Evolutionary conservation across 2,329 filamentous ascomycete genomes (phyloP).

Genomic region (Clarireedia sp.): DNA sequence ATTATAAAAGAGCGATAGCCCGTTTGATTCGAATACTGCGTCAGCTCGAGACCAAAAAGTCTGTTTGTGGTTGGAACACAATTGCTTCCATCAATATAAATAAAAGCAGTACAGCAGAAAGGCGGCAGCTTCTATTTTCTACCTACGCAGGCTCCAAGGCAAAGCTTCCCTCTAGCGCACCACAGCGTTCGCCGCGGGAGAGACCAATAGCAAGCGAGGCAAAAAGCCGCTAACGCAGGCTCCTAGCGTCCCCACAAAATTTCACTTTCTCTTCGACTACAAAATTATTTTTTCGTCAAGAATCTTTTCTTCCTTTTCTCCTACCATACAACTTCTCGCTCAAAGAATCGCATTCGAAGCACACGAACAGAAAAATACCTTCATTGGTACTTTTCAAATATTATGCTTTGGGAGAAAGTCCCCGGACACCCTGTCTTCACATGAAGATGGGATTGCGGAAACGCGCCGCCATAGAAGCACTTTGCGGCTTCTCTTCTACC

Average conservation of each 20-base stretch:
- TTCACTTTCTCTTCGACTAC: background rate
- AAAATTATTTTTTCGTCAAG: background rate
- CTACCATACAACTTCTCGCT: conserved; percentile 66
- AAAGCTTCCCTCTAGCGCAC: background rate
- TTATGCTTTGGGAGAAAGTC: conserved; percentile 99
- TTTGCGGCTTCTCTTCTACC: conserved; percentile 69
- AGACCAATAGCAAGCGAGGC: background rate
- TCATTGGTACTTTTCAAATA: conserved; percentile 30
- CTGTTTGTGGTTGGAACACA: conserved; percentile 1
- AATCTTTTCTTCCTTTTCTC: conserved; percentile 28
- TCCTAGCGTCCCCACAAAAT: conserved; percentile 6
- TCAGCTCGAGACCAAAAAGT: background rate
- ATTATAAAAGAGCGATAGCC: background rate
- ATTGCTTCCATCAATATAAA: conserved; percentile 6
- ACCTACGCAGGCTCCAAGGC: background rate
- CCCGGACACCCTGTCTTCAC: conserved; percentile 71
- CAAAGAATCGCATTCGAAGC: conserved; percentile 99
- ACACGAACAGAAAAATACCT: conserved; percentile 65
- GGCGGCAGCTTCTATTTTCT: background rate
- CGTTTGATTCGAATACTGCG: background rate
- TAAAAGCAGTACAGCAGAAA: background rate
- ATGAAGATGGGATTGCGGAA: conserved; percentile 61
- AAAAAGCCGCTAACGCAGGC: background rate
- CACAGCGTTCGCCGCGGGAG: background rate
- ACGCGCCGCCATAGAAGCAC: conserved; percentile 99